A percentile compares a stretch with the other conserved stretches of the same genome.
Conservation (phyloP, 129 eudicot genomes). For the Flaveria sonorensis region DNA sequence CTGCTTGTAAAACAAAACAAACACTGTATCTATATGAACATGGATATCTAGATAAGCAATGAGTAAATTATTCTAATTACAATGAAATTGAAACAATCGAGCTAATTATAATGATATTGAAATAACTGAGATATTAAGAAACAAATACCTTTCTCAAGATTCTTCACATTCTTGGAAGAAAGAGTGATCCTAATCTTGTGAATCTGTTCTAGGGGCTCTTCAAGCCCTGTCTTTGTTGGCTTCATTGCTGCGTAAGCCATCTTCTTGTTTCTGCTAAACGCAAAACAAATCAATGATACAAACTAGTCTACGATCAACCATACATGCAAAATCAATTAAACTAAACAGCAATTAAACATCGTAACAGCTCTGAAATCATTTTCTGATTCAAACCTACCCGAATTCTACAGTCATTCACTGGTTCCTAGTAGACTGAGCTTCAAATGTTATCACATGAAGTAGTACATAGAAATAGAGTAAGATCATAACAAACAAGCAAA, state of each 20-base stretch:
- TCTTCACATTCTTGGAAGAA: constrained; percentile 85
- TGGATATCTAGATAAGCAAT: too few species aligned
- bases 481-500: neutral
- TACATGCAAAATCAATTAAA: too few species aligned
- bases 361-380: neutral
- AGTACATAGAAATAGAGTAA: neutral
- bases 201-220: constrained; percentile 74
- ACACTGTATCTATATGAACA: neutral
- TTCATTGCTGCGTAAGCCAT: constrained; percentile 91
- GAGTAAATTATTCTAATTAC: too few species aligned
- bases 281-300: neutral
- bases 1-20: too few species aligned
- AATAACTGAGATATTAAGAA: neutral
- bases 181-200: constrained; percentile 97
- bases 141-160: constrained; percentile 78
- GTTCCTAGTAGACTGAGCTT: neutral
- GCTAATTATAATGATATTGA: neutral
- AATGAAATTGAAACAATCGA: too few species aligned
- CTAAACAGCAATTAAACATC: neutral
- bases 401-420: neutral
- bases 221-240: constrained; percentile 80
- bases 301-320: neutral
- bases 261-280: constrained; percentile 14
- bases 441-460: neutral
- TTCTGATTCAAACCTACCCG: neutral